These are phyloP conservation scores for Maudiozyma turicensis DNA, from an alignment of 805 yeast species.

Conservation along the genomic window DNA sequence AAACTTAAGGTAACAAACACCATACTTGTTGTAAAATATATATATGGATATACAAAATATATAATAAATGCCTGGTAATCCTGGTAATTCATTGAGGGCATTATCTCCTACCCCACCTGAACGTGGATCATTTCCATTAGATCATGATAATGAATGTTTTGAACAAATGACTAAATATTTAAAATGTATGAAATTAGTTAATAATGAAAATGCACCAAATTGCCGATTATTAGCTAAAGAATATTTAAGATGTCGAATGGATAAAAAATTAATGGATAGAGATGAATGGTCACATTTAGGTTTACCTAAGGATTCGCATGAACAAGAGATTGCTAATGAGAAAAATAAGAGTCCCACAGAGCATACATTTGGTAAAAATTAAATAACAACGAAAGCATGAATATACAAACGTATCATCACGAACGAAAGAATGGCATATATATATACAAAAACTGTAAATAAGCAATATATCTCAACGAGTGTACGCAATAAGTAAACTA, in stretches of 20 bases:
- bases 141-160: constrained; percentile 78
- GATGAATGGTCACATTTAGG: constrained; percentile 57
- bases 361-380: not conserved
- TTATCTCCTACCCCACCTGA: constrained; percentile 90
- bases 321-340: not conserved
- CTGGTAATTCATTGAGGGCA: constrained; percentile 37
- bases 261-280: constrained; percentile 51
- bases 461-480: too few relatives aligned
- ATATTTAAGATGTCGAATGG: constrained; percentile 85
- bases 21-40: too few relatives aligned
- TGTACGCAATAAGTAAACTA: too few relatives aligned
- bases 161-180: constrained; percentile 66
- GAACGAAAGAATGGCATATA: too few relatives aligned
- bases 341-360: not conserved
- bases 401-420: not conserved
- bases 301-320: constrained; percentile 37
- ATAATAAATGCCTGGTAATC: constrained; percentile 30
- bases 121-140: constrained; percentile 91
- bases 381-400: too few relatives aligned
- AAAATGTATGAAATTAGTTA: constrained; percentile 65
- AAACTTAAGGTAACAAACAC: not conserved
- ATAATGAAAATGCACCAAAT: constrained; percentile 82
- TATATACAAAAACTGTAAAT: too few relatives aligned
- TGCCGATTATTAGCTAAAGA: constrained; percentile 77
- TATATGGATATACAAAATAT: too few relatives aligned